Percentiles rank a stretch among this genome's conserved stretches.
Conservation (phyloP, 805 yeast species). For the Hanseniaspora vineae region DNA sequence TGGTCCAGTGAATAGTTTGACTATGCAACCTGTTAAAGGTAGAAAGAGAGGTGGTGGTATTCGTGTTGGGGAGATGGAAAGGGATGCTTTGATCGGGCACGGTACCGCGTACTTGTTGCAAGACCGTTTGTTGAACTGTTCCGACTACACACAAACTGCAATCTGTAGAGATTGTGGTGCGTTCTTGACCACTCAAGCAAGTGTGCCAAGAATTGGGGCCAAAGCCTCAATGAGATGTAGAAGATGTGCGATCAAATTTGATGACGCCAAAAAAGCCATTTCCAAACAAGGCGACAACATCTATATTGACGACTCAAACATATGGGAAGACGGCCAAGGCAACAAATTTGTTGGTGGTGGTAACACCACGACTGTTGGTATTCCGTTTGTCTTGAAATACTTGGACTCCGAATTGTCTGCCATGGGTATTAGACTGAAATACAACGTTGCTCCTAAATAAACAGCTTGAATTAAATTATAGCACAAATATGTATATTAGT, state of each 20-base stretch:
- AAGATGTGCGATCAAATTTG: conserved; percentile 70
- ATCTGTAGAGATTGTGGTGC: conserved; percentile 92
- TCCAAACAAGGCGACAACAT: conserved; percentile 21
- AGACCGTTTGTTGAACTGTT: conserved; percentile 87
- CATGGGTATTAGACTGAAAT: conserved; percentile 91
- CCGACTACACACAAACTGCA: conserved; percentile 87
- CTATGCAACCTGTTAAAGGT: conserved; percentile 99
- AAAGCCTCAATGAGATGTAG: conserved; percentile 74
- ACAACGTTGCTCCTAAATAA: conserved; percentile 56
- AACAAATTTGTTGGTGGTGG: conserved; percentile 83
- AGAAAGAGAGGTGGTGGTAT: conserved; percentile 99
- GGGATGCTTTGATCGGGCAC: conserved; percentile 97
- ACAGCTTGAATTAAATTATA: too few species aligned
- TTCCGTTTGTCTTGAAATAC: conserved; percentile 92
- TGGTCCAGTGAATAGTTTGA: conserved; percentile 92
- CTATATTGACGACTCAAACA: conserved; percentile 52
- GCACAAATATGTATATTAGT: too few species aligned
- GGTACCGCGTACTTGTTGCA: conserved; percentile 93
- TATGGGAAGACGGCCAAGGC: conserved; percentile 98
- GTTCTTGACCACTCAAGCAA: conserved; percentile 71
- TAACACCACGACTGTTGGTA: conserved; percentile 88
- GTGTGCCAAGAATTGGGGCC: conserved; percentile 86
- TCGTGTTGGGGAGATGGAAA: conserved; percentile 99
- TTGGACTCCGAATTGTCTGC: conserved; percentile 92
- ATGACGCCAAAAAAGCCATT: conserved; percentile 34